Conservation (phyloP, 169 alveolate genomes). For the Amoebophrya sp. region DNA sequence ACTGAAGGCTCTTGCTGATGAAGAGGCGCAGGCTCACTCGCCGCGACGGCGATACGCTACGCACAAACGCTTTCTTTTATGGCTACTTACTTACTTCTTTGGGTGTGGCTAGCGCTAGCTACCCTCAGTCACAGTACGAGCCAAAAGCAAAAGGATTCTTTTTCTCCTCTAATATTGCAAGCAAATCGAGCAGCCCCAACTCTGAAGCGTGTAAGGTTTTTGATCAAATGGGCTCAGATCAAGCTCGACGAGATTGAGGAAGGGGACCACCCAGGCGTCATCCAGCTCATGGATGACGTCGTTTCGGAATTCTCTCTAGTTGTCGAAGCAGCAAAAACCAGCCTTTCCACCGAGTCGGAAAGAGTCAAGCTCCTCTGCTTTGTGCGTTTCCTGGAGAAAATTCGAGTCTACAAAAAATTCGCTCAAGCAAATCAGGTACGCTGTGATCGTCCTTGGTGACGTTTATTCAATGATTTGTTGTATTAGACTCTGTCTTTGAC, state of each 20-base stretch:
- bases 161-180: too few relatives aligned
- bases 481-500: too few relatives aligned
- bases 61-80: background rate
- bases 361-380: background rate
- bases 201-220: background rate
- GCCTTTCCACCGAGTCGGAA: background rate
- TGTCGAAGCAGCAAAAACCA: background rate
- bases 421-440: background rate
- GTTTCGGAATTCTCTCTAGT: background rate
- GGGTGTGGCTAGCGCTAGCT: too few relatives aligned
- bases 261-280: background rate
- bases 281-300: constrained; percentile 4
- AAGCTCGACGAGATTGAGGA: background rate
- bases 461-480: too few relatives aligned
- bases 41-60: background rate
- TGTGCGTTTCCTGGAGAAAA: constrained; percentile 7
- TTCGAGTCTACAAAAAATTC: background rate
- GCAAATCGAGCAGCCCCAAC: background rate
- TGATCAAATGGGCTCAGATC: constrained; percentile 2
- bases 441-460: too few relatives aligned
- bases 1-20: background rate
- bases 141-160: too few relatives aligned
- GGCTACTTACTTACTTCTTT: too few relatives aligned
- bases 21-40: background rate
- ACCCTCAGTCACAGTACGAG: too few relatives aligned